These are phyloP conservation scores for Citrus inodora DNA, from an alignment of 345 rosid genomes.

Conservation along the genomic window DNA sequence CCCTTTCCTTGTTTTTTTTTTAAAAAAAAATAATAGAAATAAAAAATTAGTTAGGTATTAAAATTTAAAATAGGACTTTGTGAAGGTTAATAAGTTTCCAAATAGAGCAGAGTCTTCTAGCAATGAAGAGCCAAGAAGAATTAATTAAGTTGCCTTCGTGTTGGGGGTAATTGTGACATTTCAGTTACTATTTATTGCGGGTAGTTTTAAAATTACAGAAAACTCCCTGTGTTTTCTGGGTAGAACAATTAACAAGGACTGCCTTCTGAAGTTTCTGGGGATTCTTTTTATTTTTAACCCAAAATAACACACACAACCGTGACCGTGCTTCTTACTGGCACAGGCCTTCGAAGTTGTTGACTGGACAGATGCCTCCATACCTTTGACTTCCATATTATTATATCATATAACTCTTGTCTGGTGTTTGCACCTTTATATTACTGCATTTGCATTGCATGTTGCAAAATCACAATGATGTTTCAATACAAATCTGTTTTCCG, in stretches of 20 bases:
- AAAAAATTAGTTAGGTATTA: background rate
- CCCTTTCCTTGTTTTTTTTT: background rate
- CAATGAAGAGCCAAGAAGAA: background rate
- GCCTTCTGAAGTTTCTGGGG: background rate
- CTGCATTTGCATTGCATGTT: too few species aligned
- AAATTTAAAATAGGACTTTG: constrained; percentile 5
- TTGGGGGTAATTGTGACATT: constrained; percentile 14
- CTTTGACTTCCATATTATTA: constrained; percentile 14
- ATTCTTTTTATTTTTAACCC: background rate
- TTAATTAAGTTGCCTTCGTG: background rate
- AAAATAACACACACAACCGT: background rate
- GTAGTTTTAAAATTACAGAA: constrained; percentile 12
- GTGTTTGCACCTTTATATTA: background rate
- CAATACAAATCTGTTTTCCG: background rate
- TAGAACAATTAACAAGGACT: background rate
- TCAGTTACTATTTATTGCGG: background rate
- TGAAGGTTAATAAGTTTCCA: constrained; percentile 1
- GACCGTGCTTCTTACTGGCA: background rate
- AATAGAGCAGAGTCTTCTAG: constrained; percentile 11
- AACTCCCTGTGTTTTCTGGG: constrained; percentile 12
- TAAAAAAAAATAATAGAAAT: too few species aligned
- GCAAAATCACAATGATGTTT: background rate
- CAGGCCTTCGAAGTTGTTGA: constrained; percentile 10
- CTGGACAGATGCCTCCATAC: constrained; percentile 13
- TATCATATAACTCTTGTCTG: background rate